Evolutionary conservation across 129 eudicot genomes (phyloP), one percentile per base, ranked within the genome.

Genomic region (Flaveria bidentis): DNA sequence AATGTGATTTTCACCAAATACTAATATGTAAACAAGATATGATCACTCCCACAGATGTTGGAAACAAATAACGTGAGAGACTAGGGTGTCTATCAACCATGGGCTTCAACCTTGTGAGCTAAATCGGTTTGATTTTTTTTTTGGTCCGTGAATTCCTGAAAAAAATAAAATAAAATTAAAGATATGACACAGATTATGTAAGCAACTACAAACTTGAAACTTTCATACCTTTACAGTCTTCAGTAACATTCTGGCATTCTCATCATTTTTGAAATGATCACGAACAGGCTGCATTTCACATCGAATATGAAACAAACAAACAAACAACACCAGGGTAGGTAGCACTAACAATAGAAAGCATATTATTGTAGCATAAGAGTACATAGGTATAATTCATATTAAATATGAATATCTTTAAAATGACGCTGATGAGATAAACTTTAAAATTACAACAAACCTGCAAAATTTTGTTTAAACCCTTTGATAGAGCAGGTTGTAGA

Each of bases 401-500:
- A 17, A 55, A 20, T 20, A 55, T 2, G 30, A 13, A 57, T 57
- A 22, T 57, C 30, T 9, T 22, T 57, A 7, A 57, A 57, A 12
- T 20, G 64, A 57, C 22, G 30, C 10, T 6, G 64, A 18, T 52
- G 13, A 57, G 23, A 53, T 53, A 22, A 20, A 57, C 28, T 55
- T 55, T 6, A 8, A 57, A 18, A 57, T 20, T 22, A 23, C 22
- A 57, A 28, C 42, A 60, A 60, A 88, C 93, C 88, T 88, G 86
- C 68, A 88, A 63, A 9, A 88, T 88, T 70, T 55, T 69, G 70
- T 88, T 88, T 33, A 88, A 16, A 9, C 90, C 85, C 75, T 88
- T 88, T 12, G 93, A 73, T 55, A 88, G 82, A 67, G 93, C 88
- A 63, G 84, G 87, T 76, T 88, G 81, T 28, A 86, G 86, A 61